Evolutionary conservation across 164 flowering plant genomes (phyloP).

Genomic region (Sextonia rubra): DNA sequence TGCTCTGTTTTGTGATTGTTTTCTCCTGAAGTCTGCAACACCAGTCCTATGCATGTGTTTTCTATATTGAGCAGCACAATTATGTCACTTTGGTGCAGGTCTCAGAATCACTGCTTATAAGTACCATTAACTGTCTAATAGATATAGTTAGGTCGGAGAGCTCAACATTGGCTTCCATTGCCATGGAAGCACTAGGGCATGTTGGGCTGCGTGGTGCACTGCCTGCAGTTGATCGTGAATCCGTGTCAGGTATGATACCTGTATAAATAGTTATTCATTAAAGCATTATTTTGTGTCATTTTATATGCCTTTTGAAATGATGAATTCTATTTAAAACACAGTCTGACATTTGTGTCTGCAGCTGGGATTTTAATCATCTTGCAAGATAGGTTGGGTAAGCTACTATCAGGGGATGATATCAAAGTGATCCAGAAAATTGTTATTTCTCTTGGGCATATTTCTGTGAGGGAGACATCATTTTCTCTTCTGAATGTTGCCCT

Average conservation of each 20-base stretch:
- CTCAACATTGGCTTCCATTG: slow-evolving; percentile 65
- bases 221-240: slow-evolving; percentile 48
- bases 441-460: slow-evolving; percentile 82
- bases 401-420: slow-evolving; percentile 67
- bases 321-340: background rate
- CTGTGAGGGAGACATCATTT: slow-evolving; percentile 58
- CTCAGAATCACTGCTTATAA: slow-evolving; percentile 44
- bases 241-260: slow-evolving; percentile 39
- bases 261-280: background rate
- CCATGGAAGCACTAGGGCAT: slow-evolving; percentile 92
- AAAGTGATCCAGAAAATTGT: slow-evolving; percentile 79
- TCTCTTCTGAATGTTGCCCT: slow-evolving; percentile 58
- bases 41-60: background rate
- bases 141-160: slow-evolving; percentile 66
- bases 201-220: slow-evolving; percentile 74
- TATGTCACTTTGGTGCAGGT: slow-evolving; percentile 28
- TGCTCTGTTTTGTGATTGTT: background rate
- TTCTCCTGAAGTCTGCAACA: background rate
- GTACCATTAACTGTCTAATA: slow-evolving; percentile 48
- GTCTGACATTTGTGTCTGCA: slow-evolving; percentile 32
- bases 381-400: slow-evolving; percentile 63
- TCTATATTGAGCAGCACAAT: background rate
- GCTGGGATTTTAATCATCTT: slow-evolving; percentile 52
- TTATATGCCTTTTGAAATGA: slow-evolving; percentile 1
- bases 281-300: slow-evolving; percentile 1